These are phyloP conservation scores for Aspergillus fumigatus DNA, from an alignment of 2,329 filamentous ascomycete genomes.

Conservation along the genomic window DNA sequence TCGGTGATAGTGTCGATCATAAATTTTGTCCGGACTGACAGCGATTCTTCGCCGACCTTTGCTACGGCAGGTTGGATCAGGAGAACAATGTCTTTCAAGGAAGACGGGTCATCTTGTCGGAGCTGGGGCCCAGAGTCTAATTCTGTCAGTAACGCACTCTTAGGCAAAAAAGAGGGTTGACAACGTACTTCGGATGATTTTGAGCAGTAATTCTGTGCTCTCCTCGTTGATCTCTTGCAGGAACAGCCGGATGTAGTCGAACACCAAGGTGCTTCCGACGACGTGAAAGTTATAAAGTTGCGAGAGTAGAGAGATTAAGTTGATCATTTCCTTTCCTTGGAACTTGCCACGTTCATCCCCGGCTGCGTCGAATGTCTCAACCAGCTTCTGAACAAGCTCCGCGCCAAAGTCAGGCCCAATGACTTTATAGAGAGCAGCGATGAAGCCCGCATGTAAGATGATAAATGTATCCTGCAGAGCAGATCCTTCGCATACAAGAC, in stretches of 20 bases:
- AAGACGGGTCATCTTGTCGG: constrained; percentile 79
- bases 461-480: constrained; percentile 82
- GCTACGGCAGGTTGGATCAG: constrained; percentile 69
- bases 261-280: constrained; percentile 74
- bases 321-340: constrained; percentile 60
- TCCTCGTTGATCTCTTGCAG: constrained; percentile 71
- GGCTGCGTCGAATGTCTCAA: constrained; percentile 67
- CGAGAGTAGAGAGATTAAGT: constrained; percentile 76
- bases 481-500: constrained; percentile 74
- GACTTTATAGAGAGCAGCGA: constrained; percentile 80
- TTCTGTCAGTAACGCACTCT: constrained; percentile 12
- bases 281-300: constrained; percentile 92
- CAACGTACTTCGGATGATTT: constrained; percentile 65
- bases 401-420: constrained; percentile 87
- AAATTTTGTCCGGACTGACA: constrained; percentile 87
- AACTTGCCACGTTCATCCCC: constrained; percentile 47
- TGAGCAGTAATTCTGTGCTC: constrained; percentile 82
- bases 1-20: constrained; percentile 97
- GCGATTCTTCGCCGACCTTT: constrained; percentile 61
- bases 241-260: constrained; percentile 82
- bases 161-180: not conserved
- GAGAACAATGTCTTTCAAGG: constrained; percentile 82
- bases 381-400: constrained; percentile 72
- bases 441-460: constrained; percentile 84
- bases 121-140: constrained; percentile 70